Evolutionary conservation across 2,329 filamentous ascomycete genomes (phyloP), one percentile per base, ranked within the genome.

Genomic region (Tolypocladium cylindrosporum): DNA sequence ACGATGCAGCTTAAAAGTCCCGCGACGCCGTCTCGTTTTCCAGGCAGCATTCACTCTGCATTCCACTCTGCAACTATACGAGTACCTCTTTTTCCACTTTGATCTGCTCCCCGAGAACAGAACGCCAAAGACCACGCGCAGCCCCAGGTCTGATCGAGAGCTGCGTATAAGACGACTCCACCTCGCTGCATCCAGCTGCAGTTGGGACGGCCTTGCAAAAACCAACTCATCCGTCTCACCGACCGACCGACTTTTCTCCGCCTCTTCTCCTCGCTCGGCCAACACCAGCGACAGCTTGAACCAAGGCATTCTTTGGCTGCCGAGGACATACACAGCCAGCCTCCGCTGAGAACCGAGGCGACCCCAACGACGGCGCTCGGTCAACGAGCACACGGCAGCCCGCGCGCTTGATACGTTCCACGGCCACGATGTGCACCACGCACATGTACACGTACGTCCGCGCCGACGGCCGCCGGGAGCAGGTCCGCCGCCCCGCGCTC

Each of bases 361-460:
- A 19, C 48, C 13, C 48, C 48, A 36, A 51, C 27, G 19, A 51
- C 31, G 16, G 48, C 45, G 45, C 48, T n/a, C 48, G 5, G 48
- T 21, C 31, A n/a, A 5, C 11, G 48, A 34, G 48, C 48, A n/a
- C 48, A 50, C 16, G 8, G 16, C 48, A 16, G 10, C 16, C 14
- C 8, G 19, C 24, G 11, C 31, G 19, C 9, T 10, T 9, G 1
- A 51, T 51, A 51, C 48, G 31, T 37, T 55, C 55, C 57, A 66
- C 67, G 63, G 64, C 66, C 73, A 75, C 71, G 54, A 82, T 82
- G 79, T 82, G 79, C 69, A 74, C 74, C 61, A 77, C 74, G 60
- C 72, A 79, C 64, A 61, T 77, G 55, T 79, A 74, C 71, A 71
- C 75, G 40, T 76, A 77, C 66, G 65, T 75, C 64, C 75, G 76